Evolutionary conservation across 192 early-diverging fungal genomes (phyloP), one percentile per base, ranked within the genome.

Genomic region (Coemansia biformis): DNA sequence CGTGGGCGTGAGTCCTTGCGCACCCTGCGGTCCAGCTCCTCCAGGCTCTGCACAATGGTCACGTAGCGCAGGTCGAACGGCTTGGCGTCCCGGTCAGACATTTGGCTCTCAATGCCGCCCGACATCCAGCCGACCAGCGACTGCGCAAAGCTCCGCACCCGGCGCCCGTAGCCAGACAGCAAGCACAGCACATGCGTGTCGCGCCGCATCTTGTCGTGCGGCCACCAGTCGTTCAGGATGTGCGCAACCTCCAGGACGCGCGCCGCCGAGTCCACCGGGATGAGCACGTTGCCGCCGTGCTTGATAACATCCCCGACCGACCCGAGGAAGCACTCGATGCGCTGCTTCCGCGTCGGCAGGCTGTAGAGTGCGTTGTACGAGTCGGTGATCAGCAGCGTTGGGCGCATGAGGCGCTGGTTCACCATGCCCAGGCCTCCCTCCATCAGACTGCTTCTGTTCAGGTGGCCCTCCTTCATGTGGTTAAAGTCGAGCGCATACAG

Each of bases 61-160:
- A 88, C 56, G 43, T 83, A 86, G 57, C 83, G 86, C 75, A 97
- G 88, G 45, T 96, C 90, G 59, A 94, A 95, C 0, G 93, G 93
- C 46, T 86, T 83, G 46, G 85, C 84, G 10, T 90, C 79, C 28
- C 79, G 75, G 26, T 79, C 75, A 3, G 83, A 74, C 36, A 97
- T 86, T 12, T 83, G 70, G 23, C 81, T 64, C 18, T 81, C 82
- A 15, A 99, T 75, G 22, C 77, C 80, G 38, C 86, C 81, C 8
- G 89, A 84, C 93, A 97, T 96, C 96, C 96, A 99, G 66, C 94
- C 92, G 34, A 88, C 69, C 81, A 93, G 93, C 15, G 86, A 84
- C 45, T 88, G 88, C 0, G 96, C 93, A 64, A 84, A 85, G 51
- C 87, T 81, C 8, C 87, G 77, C n/a, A 84, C 84, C 12, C 83